phyloP scores from a whole-genome alignment of 2,329 filamentous ascomycete species.

The Rutstroemia sp. region DNA sequence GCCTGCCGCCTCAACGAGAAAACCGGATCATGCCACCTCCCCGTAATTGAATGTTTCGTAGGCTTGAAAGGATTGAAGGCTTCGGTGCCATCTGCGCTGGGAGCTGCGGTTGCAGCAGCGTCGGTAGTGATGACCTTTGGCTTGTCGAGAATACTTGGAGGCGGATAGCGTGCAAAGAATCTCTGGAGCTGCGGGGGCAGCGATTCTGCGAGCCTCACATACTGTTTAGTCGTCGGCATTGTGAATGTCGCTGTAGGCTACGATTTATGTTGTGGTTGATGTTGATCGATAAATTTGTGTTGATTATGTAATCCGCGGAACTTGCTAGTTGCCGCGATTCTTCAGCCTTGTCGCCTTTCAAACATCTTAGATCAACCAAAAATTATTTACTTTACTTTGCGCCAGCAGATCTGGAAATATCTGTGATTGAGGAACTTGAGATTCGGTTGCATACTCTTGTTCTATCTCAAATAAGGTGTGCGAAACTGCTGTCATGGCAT shows the following conservation, averaged over 20 bases:
- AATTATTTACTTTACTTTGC: background rate
- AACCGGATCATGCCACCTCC: conserved; percentile 74
- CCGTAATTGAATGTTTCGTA: conserved; percentile 69
- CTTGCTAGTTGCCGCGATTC: conserved; percentile 3
- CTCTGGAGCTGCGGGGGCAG: conserved; percentile 72
- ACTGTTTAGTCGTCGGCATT: conserved; percentile 18
- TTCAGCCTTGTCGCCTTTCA: conserved; percentile 3
- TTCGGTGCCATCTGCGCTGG: conserved; percentile 34
- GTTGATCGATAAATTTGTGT: conserved; percentile 5
- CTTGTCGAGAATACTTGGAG: conserved; percentile 49
- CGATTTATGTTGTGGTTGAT: conserved; percentile 8
- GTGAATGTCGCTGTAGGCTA: conserved; percentile 10
- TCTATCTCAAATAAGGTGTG: no score
- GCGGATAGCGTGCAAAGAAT: conserved; percentile 88
- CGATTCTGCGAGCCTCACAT: conserved; percentile 53
- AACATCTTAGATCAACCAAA: background rate
- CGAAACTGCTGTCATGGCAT: background rate
- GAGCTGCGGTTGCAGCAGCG: conserved; percentile 27
- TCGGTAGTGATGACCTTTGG: conserved; percentile 19
- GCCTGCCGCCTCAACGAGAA: conserved; percentile 84
- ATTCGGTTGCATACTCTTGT: background rate
- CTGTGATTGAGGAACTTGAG: background rate
- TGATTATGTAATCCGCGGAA: background rate
- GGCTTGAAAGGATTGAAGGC: conserved; percentile 63
- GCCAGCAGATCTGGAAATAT: background rate